Evolutionary conservation across 805 yeast genomes (phyloP), one percentile per base, ranked within the genome.

Genomic region (Starmerella vaccinii): DNA sequence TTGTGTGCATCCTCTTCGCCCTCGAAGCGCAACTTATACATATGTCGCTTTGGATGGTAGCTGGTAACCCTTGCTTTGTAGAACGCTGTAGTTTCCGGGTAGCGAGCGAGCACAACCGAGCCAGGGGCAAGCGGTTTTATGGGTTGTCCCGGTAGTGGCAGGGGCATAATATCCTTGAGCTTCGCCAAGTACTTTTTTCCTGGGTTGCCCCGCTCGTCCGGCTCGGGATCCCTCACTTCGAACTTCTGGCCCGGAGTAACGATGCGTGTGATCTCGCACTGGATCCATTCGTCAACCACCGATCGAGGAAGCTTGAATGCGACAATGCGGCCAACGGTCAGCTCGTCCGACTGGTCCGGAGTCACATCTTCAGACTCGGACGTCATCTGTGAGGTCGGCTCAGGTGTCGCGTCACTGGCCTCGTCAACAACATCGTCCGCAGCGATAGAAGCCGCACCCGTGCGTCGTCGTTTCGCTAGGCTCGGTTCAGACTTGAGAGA

Each of bases 1-100:
- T 90, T 92, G 42, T 85, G 89, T 0, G 80, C 95, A 61, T 92
- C 98, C 63, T 92, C 98, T 64, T 92, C 99, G 9, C 97, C 98
- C 58, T 90, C 97, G 61, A 92, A 92, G 61, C 78, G 77, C 50
- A 92, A 71, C 38, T 41, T 41, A 46, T 57, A 57, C 13, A 41
- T 45, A n/a, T 52, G 49, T 30, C 45, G 39, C 19, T 57, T 53
- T 30, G 57, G 38, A 22, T 47, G 37, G 30, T 56, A 52, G 56
- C 87, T 70, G 22, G 81, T 80, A 2, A 92, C 97, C 46, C 84
- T 85, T 0, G 98, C 99, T 3, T 94, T 86, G 61, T 92, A 92
- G 61, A 92, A 92, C 0, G 97, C 89, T 0, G 98, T 92, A 0
- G 98, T 92, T 59, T 92, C 98, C 1, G 98, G 98, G 61, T 92